A percentile compares a stretch with the other conserved stretches of the same genome.
These are phyloP conservation scores for Xylaria intraflava DNA, from an alignment of 495 filamentous ascomycete genomes.

Conservation along the genomic window DNA sequence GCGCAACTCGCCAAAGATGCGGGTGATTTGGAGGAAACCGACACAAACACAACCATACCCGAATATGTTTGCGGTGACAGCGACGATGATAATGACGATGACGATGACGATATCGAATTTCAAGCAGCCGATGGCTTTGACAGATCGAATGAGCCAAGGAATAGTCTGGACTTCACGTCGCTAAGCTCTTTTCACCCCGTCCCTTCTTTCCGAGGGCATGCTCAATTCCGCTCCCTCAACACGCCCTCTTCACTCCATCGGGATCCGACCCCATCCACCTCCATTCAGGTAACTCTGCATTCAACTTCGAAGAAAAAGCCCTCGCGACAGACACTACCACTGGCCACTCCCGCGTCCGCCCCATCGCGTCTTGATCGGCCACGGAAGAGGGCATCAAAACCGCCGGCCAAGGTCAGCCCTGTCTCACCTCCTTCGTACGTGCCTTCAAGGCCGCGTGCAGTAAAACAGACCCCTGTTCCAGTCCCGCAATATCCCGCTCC, in stretches of 20 bases:
- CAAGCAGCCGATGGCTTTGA: neutral
- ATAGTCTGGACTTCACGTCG: neutral
- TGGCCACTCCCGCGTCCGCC: conserved; percentile 14
- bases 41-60: conserved; percentile 17
- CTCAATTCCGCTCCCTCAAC: conserved; percentile 1
- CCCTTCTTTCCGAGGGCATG: conserved; percentile 7
- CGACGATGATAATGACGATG: conserved; percentile 2
- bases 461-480: neutral
- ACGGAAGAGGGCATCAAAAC: neutral
- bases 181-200: neutral
- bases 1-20: conserved; percentile 1
- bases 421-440: neutral
- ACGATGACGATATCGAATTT: conserved; percentile 3
- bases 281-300: neutral
- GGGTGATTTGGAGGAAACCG: conserved; percentile 22
- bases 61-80: conserved; percentile 12
- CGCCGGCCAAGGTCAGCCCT: neutral
- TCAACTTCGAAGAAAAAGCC: neutral
- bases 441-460: neutral
- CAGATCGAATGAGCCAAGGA: neutral
- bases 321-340: neutral
- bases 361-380: conserved; percentile 4
- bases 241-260: neutral
- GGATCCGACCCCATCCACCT: neutral
- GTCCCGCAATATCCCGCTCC: neutral